These are phyloP conservation scores for Collybia sordida DNA, from an alignment of 768 basidiomycete genomes.

Conservation along the genomic window DNA sequence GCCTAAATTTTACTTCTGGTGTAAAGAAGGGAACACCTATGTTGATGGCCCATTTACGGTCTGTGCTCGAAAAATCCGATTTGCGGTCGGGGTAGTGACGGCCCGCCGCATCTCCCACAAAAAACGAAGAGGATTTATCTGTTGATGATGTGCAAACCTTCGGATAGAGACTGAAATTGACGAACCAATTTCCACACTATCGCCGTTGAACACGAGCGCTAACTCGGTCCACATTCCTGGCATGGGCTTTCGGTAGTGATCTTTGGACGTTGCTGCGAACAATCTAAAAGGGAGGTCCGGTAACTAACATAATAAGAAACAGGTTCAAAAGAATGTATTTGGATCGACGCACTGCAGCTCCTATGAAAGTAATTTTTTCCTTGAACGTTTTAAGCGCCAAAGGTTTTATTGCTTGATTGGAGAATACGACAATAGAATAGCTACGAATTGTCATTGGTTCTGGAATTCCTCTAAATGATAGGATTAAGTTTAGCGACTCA, in stretches of 20 bases:
- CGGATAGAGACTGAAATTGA: background rate
- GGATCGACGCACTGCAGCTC: constrained; percentile 48
- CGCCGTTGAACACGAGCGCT: constrained; percentile 55
- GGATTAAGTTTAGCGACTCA: constrained; percentile 37
- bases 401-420: constrained; percentile 71
- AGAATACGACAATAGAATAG: constrained; percentile 72
- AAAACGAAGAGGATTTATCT: constrained; percentile 73
- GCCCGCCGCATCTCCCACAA: constrained; percentile 91
- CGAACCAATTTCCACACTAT: constrained; percentile 66
- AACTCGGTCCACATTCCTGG: constrained; percentile 84
- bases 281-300: constrained; percentile 72
- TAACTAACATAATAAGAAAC: constrained; percentile 42
- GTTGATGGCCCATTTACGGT: constrained; percentile 85
- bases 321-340: background rate
- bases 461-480: background rate
- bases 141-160: background rate
- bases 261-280: constrained; percentile 74
- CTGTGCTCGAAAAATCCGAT: constrained; percentile 76
- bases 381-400: constrained; percentile 64
- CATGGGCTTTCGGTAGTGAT: constrained; percentile 84
- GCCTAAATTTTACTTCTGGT: constrained; percentile 63
- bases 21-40: constrained; percentile 73
- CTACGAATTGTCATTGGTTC: constrained; percentile 31
- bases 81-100: constrained; percentile 44
- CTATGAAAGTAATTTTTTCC: constrained; percentile 70